Evolutionary conservation across 2,329 filamentous ascomycete species (phyloP).

Genomic region (Trichoderma aggressivum): DNA sequence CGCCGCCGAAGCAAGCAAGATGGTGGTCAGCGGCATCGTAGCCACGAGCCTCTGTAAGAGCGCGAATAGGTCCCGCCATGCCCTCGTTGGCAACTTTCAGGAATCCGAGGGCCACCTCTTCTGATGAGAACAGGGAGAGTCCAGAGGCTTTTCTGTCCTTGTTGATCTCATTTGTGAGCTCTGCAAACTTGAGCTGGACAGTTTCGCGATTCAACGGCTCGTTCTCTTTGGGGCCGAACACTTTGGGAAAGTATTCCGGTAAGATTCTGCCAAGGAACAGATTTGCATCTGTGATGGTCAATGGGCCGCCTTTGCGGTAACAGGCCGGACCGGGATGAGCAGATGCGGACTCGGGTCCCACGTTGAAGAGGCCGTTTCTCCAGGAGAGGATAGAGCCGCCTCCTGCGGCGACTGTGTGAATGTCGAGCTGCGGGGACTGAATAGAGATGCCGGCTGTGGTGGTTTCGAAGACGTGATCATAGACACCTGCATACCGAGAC

Average conservation of each 20-base stretch:
- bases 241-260: conserved; percentile 68
- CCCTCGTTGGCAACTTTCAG: conserved; percentile 37
- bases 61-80: conserved; percentile 37
- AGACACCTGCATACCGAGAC: conserved; percentile 56
- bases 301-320: conserved; percentile 68
- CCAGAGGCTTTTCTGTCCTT: conserved; percentile 29
- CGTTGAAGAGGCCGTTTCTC: conserved; percentile 69
- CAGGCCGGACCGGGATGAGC: conserved; percentile 70
- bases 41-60: conserved; percentile 36
- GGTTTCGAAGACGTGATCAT: conserved; percentile 61
- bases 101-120: conserved; percentile 38
- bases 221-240: conserved; percentile 34
- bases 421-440: conserved; percentile 75
- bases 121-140: conserved; percentile 27
- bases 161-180: conserved; percentile 43
- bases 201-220: conserved; percentile 39
- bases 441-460: conserved; percentile 76
- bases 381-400: conserved; percentile 69
- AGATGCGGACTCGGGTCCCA: conserved; percentile 68
- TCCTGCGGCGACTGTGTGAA: conserved; percentile 76
- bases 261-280: conserved; percentile 59
- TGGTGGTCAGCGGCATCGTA: conserved; percentile 35
- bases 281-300: conserved; percentile 72
- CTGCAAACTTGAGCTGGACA: conserved; percentile 38
- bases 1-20: conserved; percentile 37